Percentiles rank a stretch among this genome's conserved stretches.
Evolutionary conservation across 2,329 filamentous ascomycete genomes (phyloP).

Genomic region (Clarireedia monteithiana): DNA sequence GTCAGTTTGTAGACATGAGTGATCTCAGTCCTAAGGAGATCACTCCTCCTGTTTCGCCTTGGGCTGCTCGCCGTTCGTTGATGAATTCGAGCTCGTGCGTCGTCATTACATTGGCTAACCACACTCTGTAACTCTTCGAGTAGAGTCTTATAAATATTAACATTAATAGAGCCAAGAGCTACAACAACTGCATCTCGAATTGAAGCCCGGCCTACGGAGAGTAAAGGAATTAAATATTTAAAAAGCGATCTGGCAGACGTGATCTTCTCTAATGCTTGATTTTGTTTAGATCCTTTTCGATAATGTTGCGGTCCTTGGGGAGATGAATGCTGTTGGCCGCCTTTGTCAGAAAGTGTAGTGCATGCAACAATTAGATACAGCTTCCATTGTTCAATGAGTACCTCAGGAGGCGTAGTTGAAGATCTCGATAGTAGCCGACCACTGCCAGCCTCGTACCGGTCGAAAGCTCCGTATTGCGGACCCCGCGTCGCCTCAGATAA

Average conservation of each 20-base stretch:
- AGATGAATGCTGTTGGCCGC: slow-evolving; percentile 51
- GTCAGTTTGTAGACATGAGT: slow-evolving; percentile 95
- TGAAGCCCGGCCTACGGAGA: slow-evolving; percentile 70
- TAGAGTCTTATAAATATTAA: slow-evolving; percentile 84
- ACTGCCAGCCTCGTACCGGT: slow-evolving; percentile 43
- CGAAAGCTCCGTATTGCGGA: slow-evolving; percentile 49
- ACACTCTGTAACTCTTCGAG: slow-evolving; percentile 85
- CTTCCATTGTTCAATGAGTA: slow-evolving; percentile 96
- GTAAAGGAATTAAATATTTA: slow-evolving; percentile 80
- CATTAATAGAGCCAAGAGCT: slow-evolving; percentile 89
- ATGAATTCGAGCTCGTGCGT: slow-evolving; percentile 80
- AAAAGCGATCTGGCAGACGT: slow-evolving; percentile 85
- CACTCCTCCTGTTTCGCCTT: slow-evolving; percentile 73
- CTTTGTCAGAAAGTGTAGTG: slow-evolving; percentile 82
- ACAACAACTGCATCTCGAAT: slow-evolving; percentile 87
- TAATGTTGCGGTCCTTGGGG: slow-evolving; percentile 61
- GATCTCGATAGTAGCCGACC: slow-evolving; percentile 38
- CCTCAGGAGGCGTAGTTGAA: slow-evolving; percentile 69
- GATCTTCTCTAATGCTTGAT: slow-evolving; percentile 65
- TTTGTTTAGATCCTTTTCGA: slow-evolving; percentile 70
- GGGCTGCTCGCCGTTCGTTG: slow-evolving; percentile 79
- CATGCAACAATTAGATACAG: slow-evolving; percentile 95
- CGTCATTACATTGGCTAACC: slow-evolving; percentile 78
- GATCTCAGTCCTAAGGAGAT: slow-evolving; percentile 84
- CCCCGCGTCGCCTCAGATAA: slow-evolving; percentile 68